Evolutionary conservation across 208 protist genomes (phyloP).

Genomic region (Leishmania amazonensis): DNA sequence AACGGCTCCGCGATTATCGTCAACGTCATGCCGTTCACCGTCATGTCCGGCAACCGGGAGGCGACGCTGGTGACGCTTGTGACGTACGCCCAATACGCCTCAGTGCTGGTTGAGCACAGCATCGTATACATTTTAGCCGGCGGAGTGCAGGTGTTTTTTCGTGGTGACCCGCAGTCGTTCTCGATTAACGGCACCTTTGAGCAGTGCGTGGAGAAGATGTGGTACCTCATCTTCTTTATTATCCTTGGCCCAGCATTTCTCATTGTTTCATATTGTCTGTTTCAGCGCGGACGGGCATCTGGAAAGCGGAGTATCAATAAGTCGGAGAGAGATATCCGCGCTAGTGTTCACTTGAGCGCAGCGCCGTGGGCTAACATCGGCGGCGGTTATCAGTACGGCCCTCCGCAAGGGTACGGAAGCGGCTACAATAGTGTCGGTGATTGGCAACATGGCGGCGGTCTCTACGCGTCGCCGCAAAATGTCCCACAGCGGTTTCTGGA

Average conservation of each 20-base stretch:
- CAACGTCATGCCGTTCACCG: constrained; percentile 23
- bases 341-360: constrained; percentile 41
- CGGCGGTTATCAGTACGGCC: constrained; percentile 13
- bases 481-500: neutral
- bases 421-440: constrained; percentile 4
- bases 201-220: constrained; percentile 62
- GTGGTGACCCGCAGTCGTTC: constrained; percentile 20
- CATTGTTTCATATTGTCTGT: constrained; percentile 53
- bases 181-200: constrained; percentile 32
- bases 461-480: neutral
- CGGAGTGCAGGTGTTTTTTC: constrained; percentile 48
- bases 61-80: constrained; percentile 47
- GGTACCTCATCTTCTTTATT: constrained; percentile 88
- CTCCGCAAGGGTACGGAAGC: constrained; percentile 13
- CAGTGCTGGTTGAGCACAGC: constrained; percentile 40
- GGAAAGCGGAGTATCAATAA: constrained; percentile 48
- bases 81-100: constrained; percentile 45
- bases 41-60: constrained; percentile 34
- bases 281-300: constrained; percentile 48
- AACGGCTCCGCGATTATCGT: neutral
- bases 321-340: constrained; percentile 72
- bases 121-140: constrained; percentile 47
- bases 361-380: constrained; percentile 21
- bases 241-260: constrained; percentile 66
- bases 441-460: neutral